Base-by-base conservation (phyloP, 148 eudicot genomes). In the Dianthus caryophyllus region DNA sequence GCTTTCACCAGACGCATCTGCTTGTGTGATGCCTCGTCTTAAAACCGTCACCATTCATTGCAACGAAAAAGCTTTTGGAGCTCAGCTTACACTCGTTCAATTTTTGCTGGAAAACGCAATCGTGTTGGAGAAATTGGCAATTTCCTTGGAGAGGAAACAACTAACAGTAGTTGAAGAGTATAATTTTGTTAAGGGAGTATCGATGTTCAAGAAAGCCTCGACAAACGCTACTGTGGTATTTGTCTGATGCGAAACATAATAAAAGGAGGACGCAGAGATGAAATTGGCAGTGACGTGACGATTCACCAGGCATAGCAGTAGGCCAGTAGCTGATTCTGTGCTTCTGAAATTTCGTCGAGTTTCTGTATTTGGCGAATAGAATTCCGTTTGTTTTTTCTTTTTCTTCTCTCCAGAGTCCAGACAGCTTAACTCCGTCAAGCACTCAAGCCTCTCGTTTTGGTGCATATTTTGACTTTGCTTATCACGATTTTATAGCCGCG, bases 21-120 rank as follows among this genome's bases (percentile, higher is more conserved):
- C 67, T 1, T 51, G 74, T 26, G 61, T 71, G 68, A 41, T 52
- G 36, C 74, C 36, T 1, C 51, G 1, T 4, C 74, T 62, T 39
- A 52, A 39, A 51, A 39, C 26, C 8, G 26, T 71, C 50, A 24
- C 61, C 2, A 38, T 62, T 13, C 61, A 29, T 38, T 60, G 66
- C 13, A 61, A 50, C 50, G 33, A 8, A 46, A 61, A 24, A 14
- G 10, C 24, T 6, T 39, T 43, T 18, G 14, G 51, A 52, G 51
- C 6, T 36, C 67, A 36, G 46, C 67, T 71, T 10, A 57, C 5
- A 27, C 38, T 71, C 2, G 25, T 36, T 8, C 16, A 51, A 26
- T 25, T 61, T 18, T 38, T 71, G 44, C 74, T 71, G 5, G 27
- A 9, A 53, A 41, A 41, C 12, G 44, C 44, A 41, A 41, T 41